Conservation (phyloP, 345 rosid species). For the Chamaenerion angustifolium region DNA sequence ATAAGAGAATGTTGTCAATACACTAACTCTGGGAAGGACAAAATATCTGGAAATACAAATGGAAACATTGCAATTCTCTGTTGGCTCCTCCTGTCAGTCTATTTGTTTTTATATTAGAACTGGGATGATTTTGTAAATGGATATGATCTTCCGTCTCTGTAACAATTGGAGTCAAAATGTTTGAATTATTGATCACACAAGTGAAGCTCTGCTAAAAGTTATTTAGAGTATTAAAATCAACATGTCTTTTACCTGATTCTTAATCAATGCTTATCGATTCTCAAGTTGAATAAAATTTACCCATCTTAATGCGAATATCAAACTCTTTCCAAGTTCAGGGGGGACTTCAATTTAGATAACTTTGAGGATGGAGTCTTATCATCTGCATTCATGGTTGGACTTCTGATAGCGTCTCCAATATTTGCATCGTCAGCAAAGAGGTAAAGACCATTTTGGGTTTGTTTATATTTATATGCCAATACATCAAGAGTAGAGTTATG, state of each 20-base stretch:
- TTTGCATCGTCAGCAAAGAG: slow-evolving; percentile 86
- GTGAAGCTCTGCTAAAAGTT: too few species aligned
- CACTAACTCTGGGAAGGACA: too few species aligned
- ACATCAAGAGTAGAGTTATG: background rate
- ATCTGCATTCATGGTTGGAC: slow-evolving; percentile 98
- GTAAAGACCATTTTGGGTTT: slow-evolving; percentile 16
- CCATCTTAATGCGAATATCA: slow-evolving; percentile 1
- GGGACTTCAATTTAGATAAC: slow-evolving; percentile 64
- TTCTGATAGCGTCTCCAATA: slow-evolving; percentile 79
- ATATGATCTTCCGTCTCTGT: too few species aligned
- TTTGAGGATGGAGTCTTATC: slow-evolving; percentile 85
- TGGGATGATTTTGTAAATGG: too few species aligned
- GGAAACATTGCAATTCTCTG: too few species aligned
- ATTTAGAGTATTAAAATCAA: too few species aligned
- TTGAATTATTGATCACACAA: too few species aligned
- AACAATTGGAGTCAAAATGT: too few species aligned
- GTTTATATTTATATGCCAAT: background rate
- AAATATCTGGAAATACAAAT: too few species aligned
- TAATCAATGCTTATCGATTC: background rate
- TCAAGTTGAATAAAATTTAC: background rate
- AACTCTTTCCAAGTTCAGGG: slow-evolving; percentile 26
- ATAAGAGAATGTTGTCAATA: background rate
- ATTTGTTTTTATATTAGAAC: too few species aligned
- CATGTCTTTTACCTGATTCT: too few species aligned
- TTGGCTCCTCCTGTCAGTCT: too few species aligned